Conservation (phyloP, 352 stramenopile species). For the Pythium dissotocum region DNA sequence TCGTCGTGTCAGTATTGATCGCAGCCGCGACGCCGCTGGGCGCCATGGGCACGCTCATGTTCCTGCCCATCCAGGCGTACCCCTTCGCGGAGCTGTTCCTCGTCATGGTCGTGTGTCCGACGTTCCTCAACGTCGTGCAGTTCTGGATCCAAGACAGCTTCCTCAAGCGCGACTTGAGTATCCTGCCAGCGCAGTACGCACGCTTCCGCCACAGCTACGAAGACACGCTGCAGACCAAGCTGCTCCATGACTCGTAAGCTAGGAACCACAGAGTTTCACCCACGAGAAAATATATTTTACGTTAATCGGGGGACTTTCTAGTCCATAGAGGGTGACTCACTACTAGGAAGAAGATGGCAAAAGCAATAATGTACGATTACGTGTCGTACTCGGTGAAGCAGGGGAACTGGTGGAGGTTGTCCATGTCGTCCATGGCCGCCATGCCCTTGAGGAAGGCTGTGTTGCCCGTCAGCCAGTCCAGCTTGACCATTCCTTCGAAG, state of each 20-base stretch:
- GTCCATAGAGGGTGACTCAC: background rate
- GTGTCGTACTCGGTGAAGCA: conserved; percentile 38
- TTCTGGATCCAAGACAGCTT: conserved; percentile 89
- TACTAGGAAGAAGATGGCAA: too few species aligned
- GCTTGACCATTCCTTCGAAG: conserved; percentile 47
- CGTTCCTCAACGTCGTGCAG: conserved; percentile 82
- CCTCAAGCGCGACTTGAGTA: conserved; percentile 74
- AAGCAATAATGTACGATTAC: too few species aligned
- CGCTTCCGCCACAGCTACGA: conserved; percentile 67
- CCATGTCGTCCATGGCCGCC: conserved; percentile 48
- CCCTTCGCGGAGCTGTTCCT: conserved; percentile 72
- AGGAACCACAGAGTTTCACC: background rate
- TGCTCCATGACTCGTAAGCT: conserved; percentile 46
- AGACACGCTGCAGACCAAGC: conserved; percentile 64
- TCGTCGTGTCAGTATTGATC: conserved; percentile 75
- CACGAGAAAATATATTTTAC: conserved; percentile 2
- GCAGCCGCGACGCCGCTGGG: conserved; percentile 47
- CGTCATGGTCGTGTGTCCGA: conserved; percentile 83
- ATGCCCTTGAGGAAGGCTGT: conserved; percentile 44
- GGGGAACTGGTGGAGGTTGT: conserved; percentile 47
- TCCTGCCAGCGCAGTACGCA: conserved; percentile 56
- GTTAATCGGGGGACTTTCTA: background rate
- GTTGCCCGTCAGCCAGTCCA: conserved; percentile 68
- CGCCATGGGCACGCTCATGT: conserved; percentile 62
- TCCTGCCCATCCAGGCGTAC: conserved; percentile 57